Evolutionary conservation across 768 basidiomycete genomes (phyloP), one percentile per base, ranked within the genome.

Genomic region (Boletus rex-veris): DNA sequence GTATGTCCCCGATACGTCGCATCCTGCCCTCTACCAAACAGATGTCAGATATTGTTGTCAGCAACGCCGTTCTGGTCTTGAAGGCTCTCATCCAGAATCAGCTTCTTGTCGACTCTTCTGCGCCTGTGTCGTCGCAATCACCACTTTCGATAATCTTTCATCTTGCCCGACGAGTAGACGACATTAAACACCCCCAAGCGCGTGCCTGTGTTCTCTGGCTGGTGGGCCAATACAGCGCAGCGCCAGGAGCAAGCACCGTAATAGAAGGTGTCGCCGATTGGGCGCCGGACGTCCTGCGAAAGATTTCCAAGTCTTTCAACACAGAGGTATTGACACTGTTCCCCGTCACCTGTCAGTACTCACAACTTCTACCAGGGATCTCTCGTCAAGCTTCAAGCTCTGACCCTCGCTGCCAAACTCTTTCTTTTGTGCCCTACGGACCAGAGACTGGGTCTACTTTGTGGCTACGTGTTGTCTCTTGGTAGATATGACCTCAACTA

Each of bases 191-290:
- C 61, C 76, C 85, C 1, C 80, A 84, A 62, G 93, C 95, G 1
- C 76, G 91, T 30, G 92, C 95, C 0, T 93, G 90, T 60, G 84
- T 98, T 1, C 73, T 92, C 24, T 97, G 96, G 93, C 81, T 98
- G 1, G 92, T 93, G 0, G 95, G 96, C 0, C 92, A 97, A 67
- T 92, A 92, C 65, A 82, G 88, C 16, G 77, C 77, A 14, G 68
- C 71, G 7, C 64, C 67, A 16, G 72, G 71, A 38, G 64, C 61
- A 24, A 44, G 44, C 10, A 58, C 70, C 16, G 69, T 74, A 1
- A 75, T 81, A 3, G 80, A 82, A 47, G 85, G 84, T 15, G 71
- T 93, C 8, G 83, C 76, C 5, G 77, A 79, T 30, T 95, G 90
- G 91, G 91, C 86, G 0, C 92, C 96, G 1, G 97, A 99, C 66